These are phyloP conservation scores for Crucihimalaya himalaica DNA, from an alignment of 345 rosid genomes.

Conservation along the genomic window DNA sequence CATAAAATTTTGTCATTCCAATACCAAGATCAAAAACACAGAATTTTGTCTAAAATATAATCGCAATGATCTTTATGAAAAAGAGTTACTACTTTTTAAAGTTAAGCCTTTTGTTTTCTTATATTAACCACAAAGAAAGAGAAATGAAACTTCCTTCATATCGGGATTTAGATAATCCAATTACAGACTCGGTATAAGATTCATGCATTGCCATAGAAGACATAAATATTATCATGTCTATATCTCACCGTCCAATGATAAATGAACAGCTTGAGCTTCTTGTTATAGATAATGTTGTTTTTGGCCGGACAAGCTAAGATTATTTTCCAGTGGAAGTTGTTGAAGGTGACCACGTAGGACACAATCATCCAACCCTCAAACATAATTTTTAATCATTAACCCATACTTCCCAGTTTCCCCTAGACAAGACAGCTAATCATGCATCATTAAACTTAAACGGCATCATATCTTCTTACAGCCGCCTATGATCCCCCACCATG, in stretches of 20 bases:
- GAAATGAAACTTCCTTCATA: neutral
- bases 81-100: no score
- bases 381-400: slow-evolving; percentile 29
- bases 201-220: slow-evolving; percentile 32
- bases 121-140: neutral
- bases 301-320: slow-evolving; percentile 18
- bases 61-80: no score
- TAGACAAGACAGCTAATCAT: slow-evolving; percentile 33
- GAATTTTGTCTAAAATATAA: no score
- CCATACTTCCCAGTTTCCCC: slow-evolving; percentile 19
- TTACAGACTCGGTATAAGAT: neutral
- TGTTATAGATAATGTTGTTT: slow-evolving; percentile 30
- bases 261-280: slow-evolving; percentile 17
- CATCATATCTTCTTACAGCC: slow-evolving; percentile 27
- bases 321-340: slow-evolving; percentile 16
- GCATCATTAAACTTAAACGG: slow-evolving; percentile 25
- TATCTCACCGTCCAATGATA: slow-evolving; percentile 21
- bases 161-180: neutral
- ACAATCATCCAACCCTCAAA: slow-evolving; percentile 28
- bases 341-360: slow-evolving; percentile 31
- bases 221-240: slow-evolving; percentile 17
- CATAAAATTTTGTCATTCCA: no score
- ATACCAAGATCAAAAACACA: no score
- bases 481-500: slow-evolving; percentile 13
- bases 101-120: neutral